A percentile compares a stretch with the other conserved stretches of the same genome.
Evolutionary conservation across 208 protist genomes (phyloP).

Genomic region (Trypanosoma scelopori): DNA sequence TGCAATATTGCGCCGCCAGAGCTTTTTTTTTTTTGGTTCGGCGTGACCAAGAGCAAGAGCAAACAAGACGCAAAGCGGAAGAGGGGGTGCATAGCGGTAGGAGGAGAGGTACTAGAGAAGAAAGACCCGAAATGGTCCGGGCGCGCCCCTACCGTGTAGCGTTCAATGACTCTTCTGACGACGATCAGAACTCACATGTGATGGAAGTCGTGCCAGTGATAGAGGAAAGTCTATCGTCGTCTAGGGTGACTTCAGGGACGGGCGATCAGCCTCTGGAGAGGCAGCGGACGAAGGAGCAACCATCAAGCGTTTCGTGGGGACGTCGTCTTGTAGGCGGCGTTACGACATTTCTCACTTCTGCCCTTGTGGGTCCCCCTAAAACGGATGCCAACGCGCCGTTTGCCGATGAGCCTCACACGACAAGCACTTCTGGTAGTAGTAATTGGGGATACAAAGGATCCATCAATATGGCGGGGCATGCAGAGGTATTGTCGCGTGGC

Average conservation of each 20-base stretch:
- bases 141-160: slow-evolving; percentile 32
- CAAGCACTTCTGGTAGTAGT: background rate
- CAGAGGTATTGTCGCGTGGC: background rate
- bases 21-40: no score
- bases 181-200: slow-evolving; percentile 45
- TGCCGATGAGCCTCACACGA: background rate
- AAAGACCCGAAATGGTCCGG: background rate
- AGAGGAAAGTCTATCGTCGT: slow-evolving; percentile 10
- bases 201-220: slow-evolving; percentile 34
- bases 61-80: no score
- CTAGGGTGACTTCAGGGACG: no score
- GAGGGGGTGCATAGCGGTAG: no score
- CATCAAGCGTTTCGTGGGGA: slow-evolving; percentile 7
- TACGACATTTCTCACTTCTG: slow-evolving; percentile 5
- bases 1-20: no score
- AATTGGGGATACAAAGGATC: slow-evolving; percentile 13
- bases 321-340: background rate
- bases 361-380: background rate
- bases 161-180: slow-evolving; percentile 78
- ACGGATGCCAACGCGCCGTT: slow-evolving; percentile 7
- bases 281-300: background rate
- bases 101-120: background rate
- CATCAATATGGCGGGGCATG: background rate
- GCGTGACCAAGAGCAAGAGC: no score
- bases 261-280: slow-evolving; percentile 3